Conservation (phyloP, 179 eudicot genomes). For the Heliamphora pulchella region DNA sequence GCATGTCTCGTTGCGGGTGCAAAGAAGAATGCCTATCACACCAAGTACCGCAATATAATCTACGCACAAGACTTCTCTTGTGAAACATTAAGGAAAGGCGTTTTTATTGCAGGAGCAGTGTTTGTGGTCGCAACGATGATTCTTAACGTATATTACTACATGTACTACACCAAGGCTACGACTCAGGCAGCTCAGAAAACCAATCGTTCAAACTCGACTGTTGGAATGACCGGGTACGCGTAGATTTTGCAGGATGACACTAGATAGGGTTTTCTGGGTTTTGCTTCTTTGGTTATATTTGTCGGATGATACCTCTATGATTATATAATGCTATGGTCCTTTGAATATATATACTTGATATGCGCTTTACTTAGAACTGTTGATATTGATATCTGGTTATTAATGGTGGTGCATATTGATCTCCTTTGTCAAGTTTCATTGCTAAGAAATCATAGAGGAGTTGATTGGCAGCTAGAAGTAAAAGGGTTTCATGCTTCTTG, state of each 20-base stretch:
- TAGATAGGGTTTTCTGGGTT: constrained; percentile 6
- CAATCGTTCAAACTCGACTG: constrained; percentile 48
- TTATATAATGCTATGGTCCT: not conserved
- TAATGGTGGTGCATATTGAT: not conserved
- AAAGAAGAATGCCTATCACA: constrained; percentile 78
- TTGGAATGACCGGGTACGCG: constrained; percentile 74
- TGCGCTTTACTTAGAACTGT: not conserved
- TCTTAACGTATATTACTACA: constrained; percentile 75
- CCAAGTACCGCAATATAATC: constrained; percentile 50
- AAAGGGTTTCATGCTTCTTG: not conserved
- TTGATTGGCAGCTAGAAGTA: not conserved
- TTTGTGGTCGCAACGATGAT: constrained; percentile 79
- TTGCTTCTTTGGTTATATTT: not conserved
- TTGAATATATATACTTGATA: not conserved
- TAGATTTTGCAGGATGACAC: constrained; percentile 19
- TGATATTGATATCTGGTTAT: not conserved
- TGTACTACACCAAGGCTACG: constrained; percentile 82
- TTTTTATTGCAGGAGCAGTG: constrained; percentile 86
- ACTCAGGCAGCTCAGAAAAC: constrained; percentile 49
- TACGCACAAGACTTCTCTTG: constrained; percentile 75
- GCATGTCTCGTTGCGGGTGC: constrained; percentile 78
- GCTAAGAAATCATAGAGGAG: not conserved
- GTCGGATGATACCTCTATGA: not conserved
- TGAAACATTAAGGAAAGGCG: constrained; percentile 71
- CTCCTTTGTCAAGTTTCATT: not conserved